phyloP scores from a whole-genome alignment of 352 stramenopile species.

The Phytophthora pisi region DNA sequence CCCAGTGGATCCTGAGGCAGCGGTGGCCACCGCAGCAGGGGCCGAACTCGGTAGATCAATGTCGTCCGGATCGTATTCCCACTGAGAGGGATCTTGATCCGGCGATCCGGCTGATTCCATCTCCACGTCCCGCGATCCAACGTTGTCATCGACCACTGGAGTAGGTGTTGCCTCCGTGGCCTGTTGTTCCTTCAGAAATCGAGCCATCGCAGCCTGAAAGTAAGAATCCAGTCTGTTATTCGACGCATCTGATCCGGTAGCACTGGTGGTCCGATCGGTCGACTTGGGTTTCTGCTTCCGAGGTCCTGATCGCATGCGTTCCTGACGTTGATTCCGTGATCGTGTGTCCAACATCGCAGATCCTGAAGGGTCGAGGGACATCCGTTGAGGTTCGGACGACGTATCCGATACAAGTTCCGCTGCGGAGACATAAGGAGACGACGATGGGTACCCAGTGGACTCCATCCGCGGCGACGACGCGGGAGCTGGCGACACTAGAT shows the following conservation, averaged over 20 bases:
- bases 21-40: background rate
- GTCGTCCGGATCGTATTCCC: conserved; percentile 1
- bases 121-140: too few relatives aligned
- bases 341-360: background rate
- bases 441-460: background rate
- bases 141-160: too few relatives aligned
- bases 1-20: background rate
- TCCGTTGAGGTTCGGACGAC: background rate
- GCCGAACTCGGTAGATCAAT: background rate
- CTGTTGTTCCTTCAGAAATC: too few relatives aligned
- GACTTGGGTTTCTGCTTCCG: background rate
- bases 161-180: too few relatives aligned
- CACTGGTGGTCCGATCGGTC: background rate
- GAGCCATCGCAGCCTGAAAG: too few relatives aligned
- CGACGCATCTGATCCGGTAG: background rate
- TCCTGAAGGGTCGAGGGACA: background rate
- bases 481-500: too few relatives aligned
- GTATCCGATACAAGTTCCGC: background rate
- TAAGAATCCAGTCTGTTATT: background rate
- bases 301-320: background rate
- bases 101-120: too few relatives aligned
- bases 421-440: background rate
- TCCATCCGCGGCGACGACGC: background rate
- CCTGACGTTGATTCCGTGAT: background rate
- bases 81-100: background rate